phyloP scores from a whole-genome alignment of 169 alveolate genomes.

The Perkinsus marinus region DNA sequence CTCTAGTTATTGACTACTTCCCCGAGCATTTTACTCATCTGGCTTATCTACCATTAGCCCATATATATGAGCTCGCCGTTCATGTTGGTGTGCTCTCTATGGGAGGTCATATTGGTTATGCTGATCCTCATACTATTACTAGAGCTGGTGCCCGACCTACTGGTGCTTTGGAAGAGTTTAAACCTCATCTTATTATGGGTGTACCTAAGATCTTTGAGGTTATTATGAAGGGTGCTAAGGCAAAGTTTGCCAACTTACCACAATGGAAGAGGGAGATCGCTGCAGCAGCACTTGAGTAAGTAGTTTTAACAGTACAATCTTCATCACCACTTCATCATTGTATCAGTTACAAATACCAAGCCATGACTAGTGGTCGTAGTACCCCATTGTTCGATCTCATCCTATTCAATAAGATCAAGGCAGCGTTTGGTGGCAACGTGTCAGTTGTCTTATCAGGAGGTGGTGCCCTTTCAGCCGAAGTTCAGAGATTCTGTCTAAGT shows the following conservation, averaged over 20 bases:
- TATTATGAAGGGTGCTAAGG: neutral
- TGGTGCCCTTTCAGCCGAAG: constrained; percentile 50
- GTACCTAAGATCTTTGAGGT: neutral
- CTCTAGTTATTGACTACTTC: neutral
- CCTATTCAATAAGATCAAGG: constrained; percentile 35
- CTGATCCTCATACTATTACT: neutral
- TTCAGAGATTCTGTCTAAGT: constrained; percentile 40
- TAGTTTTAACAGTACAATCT: no score
- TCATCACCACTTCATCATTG: no score
- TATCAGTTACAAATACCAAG: neutral
- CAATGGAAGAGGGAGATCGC: neutral
- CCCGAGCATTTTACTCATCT: neutral
- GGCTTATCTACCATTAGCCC: constrained; percentile 58
- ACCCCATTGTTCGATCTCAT: constrained; percentile 27
- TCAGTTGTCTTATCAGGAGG: constrained; percentile 44
- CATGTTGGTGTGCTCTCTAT: constrained; percentile 22
- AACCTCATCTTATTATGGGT: neutral
- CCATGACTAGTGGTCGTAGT: neutral
- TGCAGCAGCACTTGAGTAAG: neutral
- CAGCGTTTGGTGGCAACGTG: constrained; percentile 55
- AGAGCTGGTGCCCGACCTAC: neutral
- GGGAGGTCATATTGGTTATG: constrained; percentile 38
- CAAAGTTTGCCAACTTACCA: neutral
- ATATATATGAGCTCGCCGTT: constrained; percentile 51
- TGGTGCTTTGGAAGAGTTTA: neutral